Evolutionary conservation across 495 filamentous ascomycete species (phyloP), one percentile per base, ranked within the genome.

Genomic region (Penicillium verhagenii): DNA sequence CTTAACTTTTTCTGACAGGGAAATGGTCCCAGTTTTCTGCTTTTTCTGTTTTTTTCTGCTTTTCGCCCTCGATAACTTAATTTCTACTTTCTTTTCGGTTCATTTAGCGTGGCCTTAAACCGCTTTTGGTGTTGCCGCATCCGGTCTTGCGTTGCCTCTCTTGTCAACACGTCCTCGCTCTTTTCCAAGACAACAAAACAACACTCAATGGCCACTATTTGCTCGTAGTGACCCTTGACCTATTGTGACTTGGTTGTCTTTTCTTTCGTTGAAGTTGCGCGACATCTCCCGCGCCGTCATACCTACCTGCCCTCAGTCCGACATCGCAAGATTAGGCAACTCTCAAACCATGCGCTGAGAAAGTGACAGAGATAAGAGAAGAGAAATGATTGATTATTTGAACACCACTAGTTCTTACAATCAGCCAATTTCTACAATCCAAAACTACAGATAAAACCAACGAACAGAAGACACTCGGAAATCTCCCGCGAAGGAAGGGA

Each of bases 81-180:
- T 46, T 46, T 16, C 13, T n/a, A 5, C 23, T 23, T 28, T 26
- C 25, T 43, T 43, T 43, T 23, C 23, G 11, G 20, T 23, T 21
- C 18, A 10, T 43, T 43, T 11, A 20, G 40, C 20, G 38, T 40
- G 18, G 40, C 40, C 40, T 35, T 35, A 6, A 35, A 24, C 43
- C 43, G 43, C 23, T 46, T 46, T 46, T 16, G 43, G 43, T 1
- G 21, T 46, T 28, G 43, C 23, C 43, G 43, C 43, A 46, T 24
- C 20, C 43, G 43, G 23, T 46, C 23, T 26, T 26, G 20, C n/a
- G 20, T 28, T 26, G 42, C 13, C 42, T 25, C 14, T 26, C 9
- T 26, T 13, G n/a, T 46, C 43, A 16, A 46, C 21, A 26, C 13
- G 3, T 13, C 14, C 28, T 45, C 19, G 19, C 25, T 46, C 13